Conservation (phyloP, 768 basidiomycete species). For the Mycena floridula region DNA sequence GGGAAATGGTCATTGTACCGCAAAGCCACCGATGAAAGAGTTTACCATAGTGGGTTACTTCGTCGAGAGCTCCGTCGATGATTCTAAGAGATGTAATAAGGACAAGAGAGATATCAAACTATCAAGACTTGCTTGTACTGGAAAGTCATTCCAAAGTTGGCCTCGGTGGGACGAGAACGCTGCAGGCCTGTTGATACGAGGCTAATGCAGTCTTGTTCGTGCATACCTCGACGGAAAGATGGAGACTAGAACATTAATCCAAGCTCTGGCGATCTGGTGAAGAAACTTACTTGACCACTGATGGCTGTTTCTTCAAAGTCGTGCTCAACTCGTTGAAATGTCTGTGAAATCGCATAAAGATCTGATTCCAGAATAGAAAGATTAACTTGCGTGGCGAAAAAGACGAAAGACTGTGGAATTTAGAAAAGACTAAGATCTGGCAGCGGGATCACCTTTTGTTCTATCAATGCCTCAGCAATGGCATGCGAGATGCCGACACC, state of each 20-base stretch:
- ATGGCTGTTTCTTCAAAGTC: conserved; percentile 71
- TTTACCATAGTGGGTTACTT: conserved; percentile 67
- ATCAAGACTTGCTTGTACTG: conserved; percentile 81
- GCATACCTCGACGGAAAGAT: conserved; percentile 72
- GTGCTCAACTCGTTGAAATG: conserved; percentile 78
- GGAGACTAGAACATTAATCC: conserved; percentile 47
- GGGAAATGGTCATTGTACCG: neutral
- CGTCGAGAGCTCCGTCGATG: conserved; percentile 61
- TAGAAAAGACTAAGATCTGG: neutral
- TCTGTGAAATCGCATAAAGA: conserved; percentile 27
- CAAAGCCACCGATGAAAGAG: neutral
- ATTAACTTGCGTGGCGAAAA: conserved; percentile 77
- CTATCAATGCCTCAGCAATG: conserved; percentile 73
- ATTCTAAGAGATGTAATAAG: conserved; percentile 39
- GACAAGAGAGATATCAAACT: neutral
- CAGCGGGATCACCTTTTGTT: conserved; percentile 47
- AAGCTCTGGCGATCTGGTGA: neutral
- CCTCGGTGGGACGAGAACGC: conserved; percentile 46
- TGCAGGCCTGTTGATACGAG: conserved; percentile 17
- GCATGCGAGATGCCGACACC: conserved; percentile 81
- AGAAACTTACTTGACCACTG: conserved; percentile 66
- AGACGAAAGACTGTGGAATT: conserved; percentile 54
- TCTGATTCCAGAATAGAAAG: conserved; percentile 1
- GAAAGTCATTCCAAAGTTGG: conserved; percentile 65
- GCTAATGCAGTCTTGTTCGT: neutral